These are phyloP conservation scores for Solidago caesia DNA, from an alignment of 129 eudicot species.

Conservation along the genomic window DNA sequence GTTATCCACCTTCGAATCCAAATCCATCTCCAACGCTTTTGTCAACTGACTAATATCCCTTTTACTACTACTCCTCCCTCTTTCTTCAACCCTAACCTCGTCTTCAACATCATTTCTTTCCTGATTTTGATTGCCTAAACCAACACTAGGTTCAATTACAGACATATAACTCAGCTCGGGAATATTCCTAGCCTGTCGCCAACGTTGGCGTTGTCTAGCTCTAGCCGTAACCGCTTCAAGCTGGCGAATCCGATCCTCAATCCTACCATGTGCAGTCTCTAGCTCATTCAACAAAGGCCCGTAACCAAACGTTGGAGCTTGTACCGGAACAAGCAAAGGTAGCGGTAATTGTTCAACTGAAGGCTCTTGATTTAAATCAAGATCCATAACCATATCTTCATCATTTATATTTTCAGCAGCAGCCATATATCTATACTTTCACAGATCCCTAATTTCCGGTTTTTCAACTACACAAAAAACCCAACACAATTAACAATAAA, in stretches of 20 bases:
- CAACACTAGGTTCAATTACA: slow-evolving; percentile 26
- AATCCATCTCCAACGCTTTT: slow-evolving; percentile 62
- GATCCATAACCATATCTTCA: slow-evolving; percentile 56
- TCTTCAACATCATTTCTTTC: slow-evolving; percentile 9
- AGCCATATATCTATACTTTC: slow-evolving; percentile 1
- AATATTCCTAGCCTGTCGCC: slow-evolving; percentile 51
- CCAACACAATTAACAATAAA: no score
- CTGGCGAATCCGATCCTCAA: slow-evolving; percentile 66
- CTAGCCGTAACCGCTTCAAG: slow-evolving; percentile 73
- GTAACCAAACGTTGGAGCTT: slow-evolving; percentile 31
- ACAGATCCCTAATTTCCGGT: slow-evolving; percentile 25
- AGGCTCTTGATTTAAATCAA: slow-evolving; percentile 77
- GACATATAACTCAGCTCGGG: slow-evolving; percentile 39
- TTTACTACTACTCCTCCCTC: slow-evolving; percentile 47
- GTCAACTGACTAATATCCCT: slow-evolving; percentile 64
- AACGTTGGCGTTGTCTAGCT: slow-evolving; percentile 66
- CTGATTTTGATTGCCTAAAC: slow-evolving; percentile 14
- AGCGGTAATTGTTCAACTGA: slow-evolving; percentile 22
- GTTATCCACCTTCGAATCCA: slow-evolving; percentile 41
- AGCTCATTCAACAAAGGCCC: slow-evolving; percentile 45
- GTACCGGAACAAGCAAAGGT: slow-evolving; percentile 20
- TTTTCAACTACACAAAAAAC: background rate
- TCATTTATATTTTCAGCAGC: slow-evolving; percentile 47
- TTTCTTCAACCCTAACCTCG: slow-evolving; percentile 22
- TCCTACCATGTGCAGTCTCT: slow-evolving; percentile 51